Percentiles rank a stretch among this genome's conserved stretches.
Evolutionary conservation across 441 rosid genomes (phyloP).

Genomic region (Populus hybrid): DNA sequence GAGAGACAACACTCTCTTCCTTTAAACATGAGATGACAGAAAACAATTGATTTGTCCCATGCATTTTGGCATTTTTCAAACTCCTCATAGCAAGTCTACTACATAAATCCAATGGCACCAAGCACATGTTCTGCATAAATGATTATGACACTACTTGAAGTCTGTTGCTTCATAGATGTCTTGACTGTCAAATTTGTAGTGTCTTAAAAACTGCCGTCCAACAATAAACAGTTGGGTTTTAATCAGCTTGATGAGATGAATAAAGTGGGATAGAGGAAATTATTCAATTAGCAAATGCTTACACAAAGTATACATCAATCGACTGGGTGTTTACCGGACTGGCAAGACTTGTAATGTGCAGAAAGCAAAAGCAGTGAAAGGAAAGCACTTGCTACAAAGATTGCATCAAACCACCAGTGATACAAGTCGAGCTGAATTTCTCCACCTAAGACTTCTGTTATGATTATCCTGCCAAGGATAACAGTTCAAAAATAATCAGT

Average conservation of each 20-base stretch:
- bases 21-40: background rate
- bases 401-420: conserved; percentile 98
- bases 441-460: conserved; percentile 94
- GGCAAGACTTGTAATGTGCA: conserved; percentile 95
- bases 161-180: background rate
- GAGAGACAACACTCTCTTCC: too few relatives aligned
- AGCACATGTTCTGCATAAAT: background rate
- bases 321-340: conserved; percentile 92
- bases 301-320: conserved; percentile 45
- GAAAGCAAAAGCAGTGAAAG: conserved; percentile 89
- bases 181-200: background rate
- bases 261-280: background rate
- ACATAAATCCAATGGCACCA: background rate
- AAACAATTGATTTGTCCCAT: background rate
- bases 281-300: conserved; percentile 18
- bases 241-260: too few relatives aligned
- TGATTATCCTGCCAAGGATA: conserved; percentile 72
- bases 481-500: conserved; percentile 13
- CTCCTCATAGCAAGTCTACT: background rate
- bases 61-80: background rate
- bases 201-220: too few relatives aligned
- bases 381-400: conserved; percentile 96
- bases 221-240: too few relatives aligned
- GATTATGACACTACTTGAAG: background rate
- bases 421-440: conserved; percentile 98